Conservation (phyloP, 2,329 filamentous ascomycete species). For the Drechslerella coelobrocha region DNA sequence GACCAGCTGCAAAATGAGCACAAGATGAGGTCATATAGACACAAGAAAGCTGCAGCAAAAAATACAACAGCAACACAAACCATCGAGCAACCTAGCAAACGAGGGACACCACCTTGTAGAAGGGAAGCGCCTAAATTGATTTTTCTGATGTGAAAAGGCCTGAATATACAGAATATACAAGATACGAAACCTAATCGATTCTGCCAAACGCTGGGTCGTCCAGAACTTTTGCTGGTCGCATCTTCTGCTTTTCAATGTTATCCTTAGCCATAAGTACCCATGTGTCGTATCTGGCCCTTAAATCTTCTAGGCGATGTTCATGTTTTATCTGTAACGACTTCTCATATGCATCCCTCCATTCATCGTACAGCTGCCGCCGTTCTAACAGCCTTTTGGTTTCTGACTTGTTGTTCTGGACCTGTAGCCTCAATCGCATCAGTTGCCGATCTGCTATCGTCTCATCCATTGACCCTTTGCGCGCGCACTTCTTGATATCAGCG, state of each 20-base stretch:
- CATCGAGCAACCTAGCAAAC: too few species aligned
- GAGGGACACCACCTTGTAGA: too few species aligned
- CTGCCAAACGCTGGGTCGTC: conserved; percentile 10
- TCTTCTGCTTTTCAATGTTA: conserved; percentile 16
- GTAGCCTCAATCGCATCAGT: too few species aligned
- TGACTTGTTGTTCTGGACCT: too few species aligned
- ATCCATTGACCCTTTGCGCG: too few species aligned
- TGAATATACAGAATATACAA: too few species aligned
- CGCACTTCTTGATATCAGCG: too few species aligned
- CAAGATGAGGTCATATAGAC: conserved; percentile 33
- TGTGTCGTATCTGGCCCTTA: neutral
- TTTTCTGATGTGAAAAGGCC: too few species aligned
- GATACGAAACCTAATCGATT: neutral
- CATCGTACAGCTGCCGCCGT: neutral
- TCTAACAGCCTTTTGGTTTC: neutral
- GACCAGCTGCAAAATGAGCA: conserved; percentile 31
- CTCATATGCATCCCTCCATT: neutral
- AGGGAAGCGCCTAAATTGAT: too few species aligned
- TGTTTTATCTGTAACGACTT: neutral
- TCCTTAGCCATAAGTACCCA: conserved; percentile 17
- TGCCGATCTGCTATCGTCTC: too few species aligned
- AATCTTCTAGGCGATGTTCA: neutral
- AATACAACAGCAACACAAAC: conserved; percentile 10
- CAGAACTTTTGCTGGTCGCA: neutral
- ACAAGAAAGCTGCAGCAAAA: too few species aligned